Base-by-base conservation (phyloP, 2,329 filamentous ascomycete species). In the Colletotrichum magnum region DNA sequence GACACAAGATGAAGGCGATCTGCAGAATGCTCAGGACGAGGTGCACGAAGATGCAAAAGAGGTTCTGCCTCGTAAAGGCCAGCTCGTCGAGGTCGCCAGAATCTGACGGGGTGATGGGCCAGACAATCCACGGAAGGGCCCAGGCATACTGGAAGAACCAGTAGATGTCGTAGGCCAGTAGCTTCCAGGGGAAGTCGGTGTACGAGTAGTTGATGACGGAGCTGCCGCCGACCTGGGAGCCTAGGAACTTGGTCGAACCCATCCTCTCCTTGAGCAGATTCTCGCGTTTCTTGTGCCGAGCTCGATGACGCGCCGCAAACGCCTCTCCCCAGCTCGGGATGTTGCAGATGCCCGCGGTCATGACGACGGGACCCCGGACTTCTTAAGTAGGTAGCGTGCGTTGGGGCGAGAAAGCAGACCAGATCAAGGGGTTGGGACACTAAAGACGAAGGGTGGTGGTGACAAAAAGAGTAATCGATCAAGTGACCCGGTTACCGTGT, bases 61-160 rank as follows among this genome's bases (percentile, higher is more conserved):
- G 41, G 72, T 94, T 94, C 51, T 79, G 77, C 15, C 74, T 68
- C 0, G 87, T 90, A 1, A 85, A 85, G 68, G 90, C 87, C 18
- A 94, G 81, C 80, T 95, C 93, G 73, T 91, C 89, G 54, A 92
- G 80, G 58, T 83, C 73, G 15, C 82, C 87, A 1, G 87, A 88
- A 50, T 83, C 82, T 62, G 81, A 81, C 1, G 89, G 86, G 15
- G 76, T 77, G 7, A 90, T 52, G 0, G 92, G 92, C 72, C 86
- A 82, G n/a, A 93, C 63, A 43, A 93, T 81, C 76, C 87, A 88
- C 2, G 89, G 90, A 21, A 92, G 76, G 4, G 86, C 84, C 85
- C 86, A 88, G 62, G 79, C 69, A 70, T 86, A 88, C 59, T 80
- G 77, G 76, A 88, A 86, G 78, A 89, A 89, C 73, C 85, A 86